A percentile compares a stretch with the other conserved stretches of the same genome.
These are phyloP conservation scores for Smallanthus sonchifolius DNA, from an alignment of 129 eudicot genomes.

Conservation along the genomic window DNA sequence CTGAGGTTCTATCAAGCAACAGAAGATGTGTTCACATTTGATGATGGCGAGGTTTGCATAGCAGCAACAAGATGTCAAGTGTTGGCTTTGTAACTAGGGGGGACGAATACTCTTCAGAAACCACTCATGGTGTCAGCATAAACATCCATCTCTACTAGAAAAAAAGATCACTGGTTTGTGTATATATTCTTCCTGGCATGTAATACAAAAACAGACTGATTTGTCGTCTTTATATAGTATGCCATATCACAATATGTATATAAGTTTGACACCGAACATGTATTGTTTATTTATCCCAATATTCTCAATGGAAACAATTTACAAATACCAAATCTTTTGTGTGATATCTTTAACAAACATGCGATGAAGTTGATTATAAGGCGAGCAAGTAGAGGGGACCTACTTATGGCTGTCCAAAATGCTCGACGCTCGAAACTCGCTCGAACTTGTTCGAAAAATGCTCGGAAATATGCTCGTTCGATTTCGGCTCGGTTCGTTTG, in stretches of 20 bases:
- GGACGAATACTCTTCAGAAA: constrained; percentile 9
- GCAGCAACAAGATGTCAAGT: constrained; percentile 7
- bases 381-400: constrained; percentile 23
- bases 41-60: constrained; percentile 56
- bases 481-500: too few species aligned
- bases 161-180: neutral
- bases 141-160: constrained; percentile 36
- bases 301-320: neutral
- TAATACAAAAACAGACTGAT: neutral
- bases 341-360: neutral
- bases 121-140: constrained; percentile 22
- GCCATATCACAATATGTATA: neutral
- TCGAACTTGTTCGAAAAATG: too few species aligned
- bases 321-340: neutral
- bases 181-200: constrained; percentile 7
- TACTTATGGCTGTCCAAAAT: constrained; percentile 87
- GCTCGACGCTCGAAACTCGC: too few species aligned
- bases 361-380: neutral
- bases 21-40: constrained; percentile 45
- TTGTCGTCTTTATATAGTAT: neutral
- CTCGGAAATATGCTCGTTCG: too few species aligned
- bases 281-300: neutral
- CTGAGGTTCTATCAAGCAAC: neutral
- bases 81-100: neutral
- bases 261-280: neutral